Evolutionary conservation across 805 yeast species (phyloP).

Genomic region (Kodamaea lidongshanica): DNA sequence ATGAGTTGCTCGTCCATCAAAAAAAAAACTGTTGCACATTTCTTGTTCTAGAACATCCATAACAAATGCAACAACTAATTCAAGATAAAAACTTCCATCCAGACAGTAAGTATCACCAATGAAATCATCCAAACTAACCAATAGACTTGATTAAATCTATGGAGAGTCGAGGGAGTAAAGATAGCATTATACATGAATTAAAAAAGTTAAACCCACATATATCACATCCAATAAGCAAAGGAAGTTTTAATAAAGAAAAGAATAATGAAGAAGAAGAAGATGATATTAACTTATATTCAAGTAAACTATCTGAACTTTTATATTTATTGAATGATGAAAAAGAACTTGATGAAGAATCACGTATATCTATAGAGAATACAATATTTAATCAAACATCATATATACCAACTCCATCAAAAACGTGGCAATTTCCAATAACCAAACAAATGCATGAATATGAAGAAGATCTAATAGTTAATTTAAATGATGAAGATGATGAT

Average conservation of each 20-base stretch:
- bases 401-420: conserved; percentile 17
- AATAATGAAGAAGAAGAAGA: conserved; percentile 8
- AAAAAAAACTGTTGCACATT: too few species aligned
- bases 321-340: conserved; percentile 22
- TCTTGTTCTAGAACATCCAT: too few species aligned
- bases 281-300: conserved; percentile 29
- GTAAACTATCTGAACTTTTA: conserved; percentile 24
- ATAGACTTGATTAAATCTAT: conserved; percentile 4
- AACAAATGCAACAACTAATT: too few species aligned
- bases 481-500: conserved; percentile 1
- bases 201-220: conserved; percentile 26
- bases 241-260: too few species aligned
- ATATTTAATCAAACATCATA: conserved; percentile 22
- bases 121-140: conserved; percentile 5
- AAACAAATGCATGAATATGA: background rate
- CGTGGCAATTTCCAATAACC: conserved; percentile 9
- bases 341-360: conserved; percentile 23
- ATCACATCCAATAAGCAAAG: conserved; percentile 8
- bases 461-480: too few species aligned
- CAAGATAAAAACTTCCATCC: too few species aligned
- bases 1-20: too few species aligned
- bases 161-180: conserved; percentile 9
- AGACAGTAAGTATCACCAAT: too few species aligned
- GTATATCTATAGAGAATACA: conserved; percentile 24
- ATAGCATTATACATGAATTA: conserved; percentile 30